Base-by-base conservation (phyloP, 768 basidiomycete species). In the Podaxis pistillaris region DNA sequence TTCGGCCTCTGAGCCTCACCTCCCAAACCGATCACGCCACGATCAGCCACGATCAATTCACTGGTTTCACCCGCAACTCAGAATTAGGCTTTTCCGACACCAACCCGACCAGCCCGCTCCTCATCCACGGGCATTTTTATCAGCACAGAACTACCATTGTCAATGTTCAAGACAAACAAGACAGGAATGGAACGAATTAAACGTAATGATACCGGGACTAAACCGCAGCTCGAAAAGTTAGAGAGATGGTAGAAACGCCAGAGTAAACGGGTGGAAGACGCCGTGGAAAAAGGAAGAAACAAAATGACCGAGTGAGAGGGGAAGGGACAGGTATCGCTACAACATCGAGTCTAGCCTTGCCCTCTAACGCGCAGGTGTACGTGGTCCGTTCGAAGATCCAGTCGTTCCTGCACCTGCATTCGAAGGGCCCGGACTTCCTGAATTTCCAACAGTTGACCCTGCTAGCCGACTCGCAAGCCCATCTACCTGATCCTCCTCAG, bases 401-500 rank as follows among this genome's bases (percentile, higher is more conserved):
- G 17, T 13, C 13, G 46, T 33, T 19, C 51, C 38, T 24, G 58
- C 52, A 37, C 59, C 60, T 24, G 22, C 55, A 50, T 40, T 63
- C 46, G 60, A 40, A 28, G 26, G 33, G 2, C 33, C 19, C 13
- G 40, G 7, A 26, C 28, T 33, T 19, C 46, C 51, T 7, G n/a
- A n/a, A 58, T 36, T 58, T 17, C 61, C 64, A 24, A 75, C 70
- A 3, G 71, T 73, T 26, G 75, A 72, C 33, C 76, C 77, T 52
- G 79, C 77, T 64, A 78, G 66, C 68, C 67, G 69, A 63, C 67
- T 73, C 33, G 75, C 68, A 28, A 76, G 65, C n/a, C 65, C 74
- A 19, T 76, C 70, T 37, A 79, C 73, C 41, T 68, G 69, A 52
- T 80, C 79, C 51, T 80, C 78, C 52, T 77, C 76, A 40, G 79